These are phyloP conservation scores for Combretum micranthum DNA, from an alignment of 345 rosid genomes.

Conservation along the genomic window DNA sequence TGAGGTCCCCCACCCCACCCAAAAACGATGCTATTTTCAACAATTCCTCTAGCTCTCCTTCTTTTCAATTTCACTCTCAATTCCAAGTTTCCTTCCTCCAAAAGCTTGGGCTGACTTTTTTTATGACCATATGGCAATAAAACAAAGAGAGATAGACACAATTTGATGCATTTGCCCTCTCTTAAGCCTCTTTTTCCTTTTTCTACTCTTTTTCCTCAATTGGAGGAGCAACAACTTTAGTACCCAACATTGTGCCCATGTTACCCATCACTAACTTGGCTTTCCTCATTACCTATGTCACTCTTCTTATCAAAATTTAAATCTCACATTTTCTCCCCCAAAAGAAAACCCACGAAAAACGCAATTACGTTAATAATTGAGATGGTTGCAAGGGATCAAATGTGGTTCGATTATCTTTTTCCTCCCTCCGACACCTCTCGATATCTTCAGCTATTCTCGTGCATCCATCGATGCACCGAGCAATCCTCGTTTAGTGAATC, in stretches of 20 bases:
- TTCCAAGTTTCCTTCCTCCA: slow-evolving; percentile 10
- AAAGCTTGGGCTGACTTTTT: neutral
- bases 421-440: slow-evolving; percentile 31
- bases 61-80: neutral
- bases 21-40: neutral
- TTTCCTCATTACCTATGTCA: slow-evolving; percentile 4
- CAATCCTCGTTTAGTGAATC: slow-evolving; percentile 82
- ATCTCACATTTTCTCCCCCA: too few species aligned
- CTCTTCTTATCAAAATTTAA: too few species aligned
- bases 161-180: neutral
- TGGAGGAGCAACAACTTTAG: slow-evolving; percentile 20
- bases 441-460: slow-evolving; percentile 69
- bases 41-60: neutral
- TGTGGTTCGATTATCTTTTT: slow-evolving; percentile 20
- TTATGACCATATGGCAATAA: neutral
- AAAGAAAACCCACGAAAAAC: neutral
- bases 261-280: slow-evolving; percentile 11
- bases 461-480: slow-evolving; percentile 85
- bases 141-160: neutral
- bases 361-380: slow-evolving; percentile 7
- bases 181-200: neutral
- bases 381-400: slow-evolving; percentile 13
- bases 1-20: slow-evolving; percentile 27
- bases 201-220: slow-evolving; percentile 6
- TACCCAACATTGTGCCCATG: slow-evolving; percentile 10